Evolutionary conservation across 106 monocot species (phyloP), one percentile per base, ranked within the genome.

Genomic region (Dioscorea alata): DNA sequence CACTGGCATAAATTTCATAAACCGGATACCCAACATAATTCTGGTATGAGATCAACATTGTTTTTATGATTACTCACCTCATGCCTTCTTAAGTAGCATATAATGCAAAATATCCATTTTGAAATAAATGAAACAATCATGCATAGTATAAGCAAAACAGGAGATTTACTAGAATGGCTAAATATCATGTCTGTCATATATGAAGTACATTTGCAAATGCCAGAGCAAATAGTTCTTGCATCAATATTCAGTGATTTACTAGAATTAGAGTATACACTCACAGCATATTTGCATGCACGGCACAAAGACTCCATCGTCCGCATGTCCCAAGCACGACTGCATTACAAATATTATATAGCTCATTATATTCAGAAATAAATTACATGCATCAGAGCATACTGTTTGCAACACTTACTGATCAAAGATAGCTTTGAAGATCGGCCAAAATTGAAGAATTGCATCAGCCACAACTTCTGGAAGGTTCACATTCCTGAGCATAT

Each of bases 271-370:
- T 16, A 17, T 14, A 69, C 69, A 89, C 92, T 92, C 59, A 97
- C 97, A 72, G 97, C 89, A 79, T 85, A 97, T 81, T 97, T 97
- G 76, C 89, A 97, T 20, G 97, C 84, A 22, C 97, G 89, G 31
- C 97, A 92, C 48, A 97, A 53, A 24, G 92, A 92, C 62, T 97
- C 97, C 97, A 97, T 97, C 17, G 92, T 92, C 64, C 97, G 72
- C 84, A 87, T 92, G 66, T 97, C 97, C 92, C 91, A 97, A 22
- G 92, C 84, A 67, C 97, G 89, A 19, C 92, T 97, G 71, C 50
- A 86, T 18, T 15, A 64, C 54, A 54, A 1, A 54, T 54, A 19
- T 54, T 19, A 54, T 6, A 54, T 8, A 19, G 18, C 9, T 14
- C 15, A 54, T 18, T 54, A 54, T 12, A 51, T 19, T 18, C 54